phyloP scores from a whole-genome alignment of 2,329 filamentous ascomycete genomes.

The Diplocarpon mali region DNA sequence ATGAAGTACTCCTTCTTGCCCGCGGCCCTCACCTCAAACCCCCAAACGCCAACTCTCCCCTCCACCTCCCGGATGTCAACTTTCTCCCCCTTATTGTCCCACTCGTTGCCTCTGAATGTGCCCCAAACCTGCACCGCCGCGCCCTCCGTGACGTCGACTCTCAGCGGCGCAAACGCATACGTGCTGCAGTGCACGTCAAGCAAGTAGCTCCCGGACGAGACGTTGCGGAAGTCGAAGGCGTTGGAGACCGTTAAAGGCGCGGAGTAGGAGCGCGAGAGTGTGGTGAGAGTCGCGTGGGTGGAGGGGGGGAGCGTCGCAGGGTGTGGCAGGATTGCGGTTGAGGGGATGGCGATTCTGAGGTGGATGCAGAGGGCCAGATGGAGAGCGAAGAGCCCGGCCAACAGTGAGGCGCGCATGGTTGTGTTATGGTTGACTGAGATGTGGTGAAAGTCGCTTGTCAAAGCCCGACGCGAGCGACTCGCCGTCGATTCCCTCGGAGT shows the following conservation, averaged over 20 bases:
- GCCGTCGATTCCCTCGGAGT: neutral
- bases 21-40: conserved; percentile 34
- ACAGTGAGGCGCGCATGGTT: conserved; percentile 29
- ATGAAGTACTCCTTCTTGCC: conserved; percentile 65
- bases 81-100: conserved; percentile 71
- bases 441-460: neutral
- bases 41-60: conserved; percentile 27
- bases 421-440: conserved; percentile 2
- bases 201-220: conserved; percentile 66
- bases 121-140: conserved; percentile 58
- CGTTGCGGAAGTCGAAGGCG: conserved; percentile 64
- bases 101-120: conserved; percentile 81
- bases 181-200: conserved; percentile 68
- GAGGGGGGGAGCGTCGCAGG: conserved; percentile 39
- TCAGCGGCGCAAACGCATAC: conserved; percentile 65
- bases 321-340: conserved; percentile 20
- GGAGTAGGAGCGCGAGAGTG: conserved; percentile 35
- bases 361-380: conserved; percentile 28
- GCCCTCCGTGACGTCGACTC: conserved; percentile 56
- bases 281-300: conserved; percentile 56
- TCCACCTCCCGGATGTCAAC: conserved; percentile 28
- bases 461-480: neutral
- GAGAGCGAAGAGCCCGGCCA: conserved; percentile 29
- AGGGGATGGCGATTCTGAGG: conserved; percentile 20
- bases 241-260: conserved; percentile 58